A percentile compares a stretch with the other conserved stretches of the same genome.
phyloP scores from a whole-genome alignment of 2,329 filamentous ascomycete genomes.

The Penicillium sp. region DNA sequence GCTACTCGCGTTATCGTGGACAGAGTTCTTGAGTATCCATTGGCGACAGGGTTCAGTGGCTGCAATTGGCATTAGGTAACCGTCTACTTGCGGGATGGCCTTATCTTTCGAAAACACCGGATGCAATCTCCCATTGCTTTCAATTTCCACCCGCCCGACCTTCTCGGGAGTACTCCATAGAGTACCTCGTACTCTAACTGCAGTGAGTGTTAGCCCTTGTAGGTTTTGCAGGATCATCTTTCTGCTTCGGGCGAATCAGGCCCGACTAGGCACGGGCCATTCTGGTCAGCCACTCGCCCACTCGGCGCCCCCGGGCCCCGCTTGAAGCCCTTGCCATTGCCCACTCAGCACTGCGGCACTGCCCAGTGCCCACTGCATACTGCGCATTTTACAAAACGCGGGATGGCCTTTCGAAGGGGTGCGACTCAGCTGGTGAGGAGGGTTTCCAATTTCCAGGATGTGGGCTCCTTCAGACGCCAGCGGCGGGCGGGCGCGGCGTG shows the following conservation, averaged over 20 bases:
- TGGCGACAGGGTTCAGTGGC: background rate
- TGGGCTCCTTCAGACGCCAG: background rate
- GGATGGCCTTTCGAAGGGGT: background rate
- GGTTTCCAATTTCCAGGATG: background rate
- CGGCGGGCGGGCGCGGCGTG: background rate
- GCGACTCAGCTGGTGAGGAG: too few relatives aligned
- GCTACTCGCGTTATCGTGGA: too few relatives aligned
- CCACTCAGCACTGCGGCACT: background rate
- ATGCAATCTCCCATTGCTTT: background rate
- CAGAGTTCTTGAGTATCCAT: too few relatives aligned
- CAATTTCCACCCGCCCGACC: background rate
- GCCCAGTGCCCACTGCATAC: background rate
- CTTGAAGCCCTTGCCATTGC: background rate
- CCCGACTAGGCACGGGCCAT: background rate
- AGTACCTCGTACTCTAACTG: too few relatives aligned
- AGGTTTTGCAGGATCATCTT: background rate
- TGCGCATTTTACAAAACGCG: background rate
- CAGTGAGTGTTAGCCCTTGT: background rate
- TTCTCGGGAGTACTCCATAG: background rate
- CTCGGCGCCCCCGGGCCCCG: conserved; percentile 1
- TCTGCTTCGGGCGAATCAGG: background rate
- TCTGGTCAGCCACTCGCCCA: background rate
- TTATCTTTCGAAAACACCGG: background rate
- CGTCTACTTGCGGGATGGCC: background rate
- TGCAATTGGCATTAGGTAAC: background rate